Evolutionary conservation across 2,329 filamentous ascomycete species (phyloP), one percentile per base, ranked within the genome.

Genomic region (Neopestalotiopsis sp.): DNA sequence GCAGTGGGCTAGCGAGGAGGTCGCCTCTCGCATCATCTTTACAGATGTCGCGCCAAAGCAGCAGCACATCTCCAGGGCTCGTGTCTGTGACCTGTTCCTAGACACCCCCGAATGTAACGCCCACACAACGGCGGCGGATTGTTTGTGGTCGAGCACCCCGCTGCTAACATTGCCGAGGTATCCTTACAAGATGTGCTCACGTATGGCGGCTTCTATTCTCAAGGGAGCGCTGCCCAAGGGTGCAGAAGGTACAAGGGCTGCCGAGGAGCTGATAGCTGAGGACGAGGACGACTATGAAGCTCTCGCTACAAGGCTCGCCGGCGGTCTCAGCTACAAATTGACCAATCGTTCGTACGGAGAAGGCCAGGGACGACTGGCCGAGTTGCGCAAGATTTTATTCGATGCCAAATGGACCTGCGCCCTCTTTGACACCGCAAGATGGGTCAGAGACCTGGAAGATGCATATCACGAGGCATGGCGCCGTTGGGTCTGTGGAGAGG

Each of bases 81-180:
- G 95, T 28, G 90, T 99, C 34, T 95, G 95, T 78, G 96, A 99
- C 81, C 85, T 99, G 6, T 98, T 99, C 78, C 88, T 99, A 14
- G 96, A 99, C 80, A 99, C 96, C 0, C 95, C 96, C 1, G 96
- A 99, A 81, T 99, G 96, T 82, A 99, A 99, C 77, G 96, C 95
- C 1, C 96, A 99, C 80, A 99, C 96, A 1, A 99, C 96, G 1
- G 96, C 96, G 1, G 97, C 96, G 13, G 96, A 99, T 76, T 92
- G 98, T 1, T 85, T 99, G 6, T 99, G 96, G 96, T 97, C 93
- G 66, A 97, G 95, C 74, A 98, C 96, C 0, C 96, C 96, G 5
- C 84, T 99, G 28, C 85, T 99, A 34, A 99, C 96, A 0, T 86
- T 96, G 38, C 95, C 96, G 12, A 89, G 96, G 45, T 98, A 98